These are phyloP conservation scores for Excoecaria agallocha DNA, from an alignment of 345 rosid species.

Conservation along the genomic window DNA sequence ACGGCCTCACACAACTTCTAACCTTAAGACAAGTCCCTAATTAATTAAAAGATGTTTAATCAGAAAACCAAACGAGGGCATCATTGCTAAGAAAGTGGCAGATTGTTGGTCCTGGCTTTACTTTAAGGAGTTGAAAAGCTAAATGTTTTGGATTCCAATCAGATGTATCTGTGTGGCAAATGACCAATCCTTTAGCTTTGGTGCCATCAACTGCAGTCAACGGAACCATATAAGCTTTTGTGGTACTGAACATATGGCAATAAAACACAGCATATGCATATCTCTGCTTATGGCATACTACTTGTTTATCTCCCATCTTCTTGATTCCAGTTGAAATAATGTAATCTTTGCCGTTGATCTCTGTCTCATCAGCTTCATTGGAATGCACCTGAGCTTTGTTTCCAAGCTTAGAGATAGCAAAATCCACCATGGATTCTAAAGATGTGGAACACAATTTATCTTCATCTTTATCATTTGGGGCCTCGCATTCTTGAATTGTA, in stretches of 20 bases:
- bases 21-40: too few relatives aligned
- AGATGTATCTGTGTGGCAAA: slow-evolving; percentile 1
- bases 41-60: too few relatives aligned
- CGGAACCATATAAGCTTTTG: neutral
- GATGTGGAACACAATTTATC: slow-evolving; percentile 18
- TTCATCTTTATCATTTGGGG: slow-evolving; percentile 6
- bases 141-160: neutral
- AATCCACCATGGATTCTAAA: slow-evolving; percentile 20
- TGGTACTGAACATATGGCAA: neutral
- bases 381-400: neutral
- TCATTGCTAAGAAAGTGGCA: slow-evolving; percentile 6
- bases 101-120: neutral
- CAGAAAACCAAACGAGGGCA: neutral
- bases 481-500: neutral
- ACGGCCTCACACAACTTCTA: too few relatives aligned
- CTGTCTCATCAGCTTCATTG: neutral
- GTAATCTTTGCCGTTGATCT: neutral
- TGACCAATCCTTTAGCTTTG: neutral
- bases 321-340: neutral
- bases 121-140: neutral
- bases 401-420: slow-evolving; percentile 2
- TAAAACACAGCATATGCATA: slow-evolving; percentile 15
- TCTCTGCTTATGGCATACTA: slow-evolving; percentile 11
- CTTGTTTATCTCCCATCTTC: neutral
- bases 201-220: neutral